Evolutionary conservation across 352 stramenopile species (phyloP), one percentile per base, ranked within the genome.

Genomic region (Pelagophyceae sp.): DNA sequence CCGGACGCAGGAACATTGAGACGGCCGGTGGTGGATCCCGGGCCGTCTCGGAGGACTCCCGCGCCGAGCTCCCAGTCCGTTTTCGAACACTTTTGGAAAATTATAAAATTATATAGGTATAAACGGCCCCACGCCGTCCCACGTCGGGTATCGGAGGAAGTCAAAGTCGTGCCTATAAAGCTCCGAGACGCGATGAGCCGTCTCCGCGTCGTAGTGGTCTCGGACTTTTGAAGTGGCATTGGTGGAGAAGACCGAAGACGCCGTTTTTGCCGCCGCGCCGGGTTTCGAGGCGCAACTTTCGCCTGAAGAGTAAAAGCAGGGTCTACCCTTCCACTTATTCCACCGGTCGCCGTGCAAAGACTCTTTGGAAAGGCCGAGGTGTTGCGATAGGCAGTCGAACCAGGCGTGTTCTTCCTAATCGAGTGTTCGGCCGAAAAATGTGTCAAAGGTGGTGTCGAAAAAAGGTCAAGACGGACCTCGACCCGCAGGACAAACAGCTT

Each of bases 101-200:
- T n/a, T n/a, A n/a, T n/a, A n/a, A n/a, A n/a, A n/a, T n/a, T n/a
- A n/a, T n/a, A n/a, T n/a, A n/a, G n/a, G n/a, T n/a, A n/a, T n/a
- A n/a, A n/a, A n/a, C n/a, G n/a, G n/a, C n/a, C n/a, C n/a, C n/a
- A n/a, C n/a, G n/a, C n/a, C n/a, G n/a, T n/a, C n/a, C n/a, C n/a
- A n/a, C n/a, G n/a, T n/a, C n/a, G n/a, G n/a, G 61, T 74, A 74
- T 2, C 67, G 35, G 33, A 74, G 67, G 38, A 58, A 0, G 27
- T 3, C 37, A n/a, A 74, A 74, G 67, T 74, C 67, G 35, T 50
- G 35, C 15, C 5, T 19, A n/a, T 74, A 74, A 2, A 74, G 31
- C 15, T 67, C 15, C 11, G 23, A 11, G 58, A 67, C 58, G 35
- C 33, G 67, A 5, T 33, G 6, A 15, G 27, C 61, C 15, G 6